Evolutionary conservation across 805 yeast genomes (phyloP).

Genomic region (Kuraishia capsulata): DNA sequence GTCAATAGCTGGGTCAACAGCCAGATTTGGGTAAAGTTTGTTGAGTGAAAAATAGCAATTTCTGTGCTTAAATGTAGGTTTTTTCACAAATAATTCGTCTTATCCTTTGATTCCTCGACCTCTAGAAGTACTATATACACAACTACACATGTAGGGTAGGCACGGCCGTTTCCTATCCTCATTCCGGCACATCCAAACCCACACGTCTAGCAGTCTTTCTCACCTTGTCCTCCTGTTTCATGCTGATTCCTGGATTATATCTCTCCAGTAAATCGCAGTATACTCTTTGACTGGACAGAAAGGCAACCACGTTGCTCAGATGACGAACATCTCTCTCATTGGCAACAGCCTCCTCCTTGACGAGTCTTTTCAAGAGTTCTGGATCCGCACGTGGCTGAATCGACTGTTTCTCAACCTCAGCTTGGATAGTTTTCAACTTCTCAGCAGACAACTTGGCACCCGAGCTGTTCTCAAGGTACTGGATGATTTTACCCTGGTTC

Average conservation of each 20-base stretch:
- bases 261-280: constrained; percentile 75
- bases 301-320: constrained; percentile 51
- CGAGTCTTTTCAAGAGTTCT: constrained; percentile 16
- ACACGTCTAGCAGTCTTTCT: constrained; percentile 77
- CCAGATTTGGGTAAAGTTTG: no score
- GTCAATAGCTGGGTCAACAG: no score
- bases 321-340: constrained; percentile 23
- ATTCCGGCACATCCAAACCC: constrained; percentile 66
- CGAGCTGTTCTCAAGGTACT: neutral
- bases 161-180: no score
- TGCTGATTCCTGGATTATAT: constrained; percentile 76
- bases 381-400: constrained; percentile 20
- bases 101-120: no score
- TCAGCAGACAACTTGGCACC: constrained; percentile 25
- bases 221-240: constrained; percentile 72
- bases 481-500: constrained; percentile 33
- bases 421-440: constrained; percentile 1
- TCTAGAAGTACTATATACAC: no score
- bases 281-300: constrained; percentile 61
- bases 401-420: constrained; percentile 15
- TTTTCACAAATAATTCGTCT: no score
- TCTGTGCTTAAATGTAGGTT: no score
- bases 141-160: no score
- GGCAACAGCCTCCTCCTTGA: constrained; percentile 12
- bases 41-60: no score